Evolutionary conservation across 257 asterid species (phyloP), one percentile per base, ranked within the genome.

Genomic region (Paraleonurus japonicus): DNA sequence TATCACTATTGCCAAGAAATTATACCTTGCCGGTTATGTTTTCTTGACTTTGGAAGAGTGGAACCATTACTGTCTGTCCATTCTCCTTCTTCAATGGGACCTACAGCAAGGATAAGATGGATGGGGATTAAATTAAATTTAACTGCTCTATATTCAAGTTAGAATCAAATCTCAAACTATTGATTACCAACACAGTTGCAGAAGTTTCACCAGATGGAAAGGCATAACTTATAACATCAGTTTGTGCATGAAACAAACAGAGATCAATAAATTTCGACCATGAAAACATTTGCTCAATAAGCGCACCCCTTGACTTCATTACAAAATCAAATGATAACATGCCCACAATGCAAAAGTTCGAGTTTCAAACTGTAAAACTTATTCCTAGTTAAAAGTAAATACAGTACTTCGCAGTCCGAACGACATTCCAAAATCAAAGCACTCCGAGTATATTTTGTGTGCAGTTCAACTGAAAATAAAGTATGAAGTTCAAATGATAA

Each of bases 31-130:
- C 92, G 61, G 85, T 63, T 60, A 86, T 82, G 65, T 69, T 84
- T 64, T 86, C 92, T 73, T 84, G 87, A 77, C 85, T 86, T 15
- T 84, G 88, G 66, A 86, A 86, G 68, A 86, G 89, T 37, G 92
- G 87, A 45, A 77, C 87, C 86, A 76, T 75, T 37, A 77, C 28
- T 11, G 87, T 76, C 70, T 85, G 89, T 51, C 92, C 92, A 77
- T 82, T 86, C 69, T 86, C 92, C 79, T 82, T 86, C 81, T 86
- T 86, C 74, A 80, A 7, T 9, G 87, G 85, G 47, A 84, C 87
- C 92, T 86, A 54, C 13, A 70, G 59, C 23, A 55, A 32, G 12
- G 51, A 39, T 37, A 67, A 61, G 58, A 79, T 51, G 65, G 58
- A 64, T 15, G 32, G 7, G 22, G 7, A 27, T 51, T 10, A 37